These are phyloP conservation scores for Blumeria graminis DNA, from an alignment of 2,329 filamentous ascomycete species.

Conservation along the genomic window DNA sequence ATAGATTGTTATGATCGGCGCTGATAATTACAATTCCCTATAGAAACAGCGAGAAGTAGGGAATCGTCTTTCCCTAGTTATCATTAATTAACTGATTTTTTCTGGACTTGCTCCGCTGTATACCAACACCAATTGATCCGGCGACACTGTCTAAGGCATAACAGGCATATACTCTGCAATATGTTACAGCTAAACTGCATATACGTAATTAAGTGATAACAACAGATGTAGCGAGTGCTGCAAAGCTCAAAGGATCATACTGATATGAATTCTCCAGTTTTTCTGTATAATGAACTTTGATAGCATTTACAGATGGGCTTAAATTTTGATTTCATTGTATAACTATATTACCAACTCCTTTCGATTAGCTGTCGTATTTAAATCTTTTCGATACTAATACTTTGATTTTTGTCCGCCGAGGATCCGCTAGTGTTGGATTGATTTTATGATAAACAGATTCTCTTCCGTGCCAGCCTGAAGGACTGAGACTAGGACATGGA, in stretches of 20 bases:
- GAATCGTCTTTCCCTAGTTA: no score
- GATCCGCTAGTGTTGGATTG: neutral
- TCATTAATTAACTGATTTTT: no score
- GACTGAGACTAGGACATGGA: neutral
- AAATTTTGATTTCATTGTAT: neutral
- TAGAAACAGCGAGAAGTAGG: no score
- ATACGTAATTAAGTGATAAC: no score
- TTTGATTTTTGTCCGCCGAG: neutral
- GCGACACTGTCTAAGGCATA: no score
- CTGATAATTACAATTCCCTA: no score
- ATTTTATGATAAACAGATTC: neutral
- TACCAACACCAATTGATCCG: no score
- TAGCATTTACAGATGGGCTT: neutral
- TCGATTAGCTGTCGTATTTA: neutral
- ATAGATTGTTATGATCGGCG: no score
- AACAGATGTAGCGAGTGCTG: neutral
- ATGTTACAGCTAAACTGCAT: no score
- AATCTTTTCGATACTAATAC: neutral
- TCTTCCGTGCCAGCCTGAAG: neutral
- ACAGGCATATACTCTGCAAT: no score
- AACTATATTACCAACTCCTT: neutral
- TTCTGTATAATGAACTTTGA: neutral
- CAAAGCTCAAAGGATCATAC: neutral
- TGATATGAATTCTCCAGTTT: neutral
- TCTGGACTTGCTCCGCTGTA: no score